Conservation (phyloP, 2,329 filamentous ascomycete species). For the Fusarium begoniae region DNA sequence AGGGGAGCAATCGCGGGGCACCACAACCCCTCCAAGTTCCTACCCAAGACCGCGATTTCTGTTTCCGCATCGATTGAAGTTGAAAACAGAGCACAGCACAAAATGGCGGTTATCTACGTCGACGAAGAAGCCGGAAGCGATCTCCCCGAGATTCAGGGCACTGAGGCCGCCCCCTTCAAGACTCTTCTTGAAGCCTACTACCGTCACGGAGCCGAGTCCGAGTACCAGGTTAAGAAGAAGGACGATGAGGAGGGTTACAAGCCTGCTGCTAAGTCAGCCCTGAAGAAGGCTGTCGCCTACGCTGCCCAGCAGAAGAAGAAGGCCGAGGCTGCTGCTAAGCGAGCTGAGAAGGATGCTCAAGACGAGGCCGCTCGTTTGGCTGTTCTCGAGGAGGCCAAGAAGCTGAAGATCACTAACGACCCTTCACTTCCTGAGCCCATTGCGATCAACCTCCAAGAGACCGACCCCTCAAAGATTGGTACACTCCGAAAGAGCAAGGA, state of each 20-base stretch:
- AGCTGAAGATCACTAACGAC: constrained; percentile 63
- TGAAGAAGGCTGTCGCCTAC: constrained; percentile 43
- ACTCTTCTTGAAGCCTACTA: constrained; percentile 81
- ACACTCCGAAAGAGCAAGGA: constrained; percentile 48
- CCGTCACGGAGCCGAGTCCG: constrained; percentile 44
- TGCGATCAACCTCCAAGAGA: constrained; percentile 75
- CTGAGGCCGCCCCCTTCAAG: constrained; percentile 81
- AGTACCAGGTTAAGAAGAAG: constrained; percentile 58
- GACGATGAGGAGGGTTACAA: constrained; percentile 43
- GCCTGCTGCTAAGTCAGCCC: constrained; percentile 41
- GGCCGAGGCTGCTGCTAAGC: constrained; percentile 37
- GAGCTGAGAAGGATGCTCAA: constrained; percentile 40
- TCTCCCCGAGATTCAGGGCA: constrained; percentile 72
- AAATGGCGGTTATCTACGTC: constrained; percentile 56
- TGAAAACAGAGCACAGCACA: constrained; percentile 1
- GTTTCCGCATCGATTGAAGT: constrained; percentile 14
- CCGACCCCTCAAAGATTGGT: constrained; percentile 43
- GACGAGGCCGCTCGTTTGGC: constrained; percentile 35
- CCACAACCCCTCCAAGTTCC: constrained; percentile 27
- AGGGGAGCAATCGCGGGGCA: constrained; percentile 31
- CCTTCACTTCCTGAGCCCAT: constrained; percentile 75
- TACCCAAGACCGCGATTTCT: constrained; percentile 18
- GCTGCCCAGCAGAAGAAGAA: constrained; percentile 42
- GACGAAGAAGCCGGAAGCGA: constrained; percentile 83
- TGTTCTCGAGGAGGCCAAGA: constrained; percentile 43